Evolutionary conservation across 495 filamentous ascomycete genomes (phyloP).

Genomic region (Aspergillus baeticus): DNA sequence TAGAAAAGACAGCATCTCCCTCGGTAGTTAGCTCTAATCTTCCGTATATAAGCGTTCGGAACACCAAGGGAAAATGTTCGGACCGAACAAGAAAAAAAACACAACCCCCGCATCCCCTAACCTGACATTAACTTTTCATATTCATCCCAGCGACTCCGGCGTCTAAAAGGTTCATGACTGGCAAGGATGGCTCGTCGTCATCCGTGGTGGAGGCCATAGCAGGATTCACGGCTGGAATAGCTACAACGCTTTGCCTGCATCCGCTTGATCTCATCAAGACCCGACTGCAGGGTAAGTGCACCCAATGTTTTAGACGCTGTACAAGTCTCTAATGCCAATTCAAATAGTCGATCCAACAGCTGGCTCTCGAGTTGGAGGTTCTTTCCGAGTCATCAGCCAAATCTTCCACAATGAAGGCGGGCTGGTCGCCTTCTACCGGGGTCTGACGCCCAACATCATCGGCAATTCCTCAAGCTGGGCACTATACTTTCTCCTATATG

Average conservation of each 20-base stretch:
- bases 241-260: conserved; percentile 67
- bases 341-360: conserved; percentile 43
- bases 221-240: conserved; percentile 83
- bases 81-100: conserved; percentile 6
- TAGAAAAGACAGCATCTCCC: no score
- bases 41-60: not conserved
- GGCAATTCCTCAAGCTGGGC: conserved; percentile 92
- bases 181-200: conserved; percentile 59
- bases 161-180: conserved; percentile 41
- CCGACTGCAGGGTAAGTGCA: conserved; percentile 73
- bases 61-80: conserved; percentile 8
- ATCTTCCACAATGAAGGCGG: conserved; percentile 59
- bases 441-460: conserved; percentile 82
- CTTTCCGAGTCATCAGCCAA: conserved; percentile 52
- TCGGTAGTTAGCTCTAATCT: no score
- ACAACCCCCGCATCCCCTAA: no score
- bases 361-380: conserved; percentile 48
- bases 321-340: not conserved
- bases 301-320: not conserved
- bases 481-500: conserved; percentile 80
- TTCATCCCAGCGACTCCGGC: not conserved
- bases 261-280: conserved; percentile 96
- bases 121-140: no score
- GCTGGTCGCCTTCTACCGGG: conserved; percentile 76
- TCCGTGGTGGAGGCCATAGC: conserved; percentile 86